These are phyloP conservation scores for Fraxinus latifolia DNA, from an alignment of 305 asterid genomes.

Conservation along the genomic window DNA sequence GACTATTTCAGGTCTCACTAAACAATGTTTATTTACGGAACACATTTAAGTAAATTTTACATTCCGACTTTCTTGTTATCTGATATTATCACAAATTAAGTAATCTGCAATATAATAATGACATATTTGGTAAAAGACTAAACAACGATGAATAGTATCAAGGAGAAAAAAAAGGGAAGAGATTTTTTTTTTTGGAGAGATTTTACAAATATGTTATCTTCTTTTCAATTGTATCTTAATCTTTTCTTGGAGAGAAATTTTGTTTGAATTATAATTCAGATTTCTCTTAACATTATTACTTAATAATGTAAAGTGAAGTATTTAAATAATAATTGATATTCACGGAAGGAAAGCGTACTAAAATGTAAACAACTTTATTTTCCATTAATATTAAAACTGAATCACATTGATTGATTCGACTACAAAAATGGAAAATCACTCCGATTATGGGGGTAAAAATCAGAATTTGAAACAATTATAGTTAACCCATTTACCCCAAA, in stretches of 20 bases:
- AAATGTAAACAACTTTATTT: neutral
- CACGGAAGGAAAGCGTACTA: neutral
- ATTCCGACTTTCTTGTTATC: too few relatives aligned
- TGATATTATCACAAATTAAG: neutral
- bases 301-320: neutral
- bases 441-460: neutral
- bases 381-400: neutral
- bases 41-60: neutral
- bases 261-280: neutral
- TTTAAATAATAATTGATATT: neutral
- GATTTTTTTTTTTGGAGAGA: neutral
- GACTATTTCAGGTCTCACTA: neutral
- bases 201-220: neutral
- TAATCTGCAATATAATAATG: neutral
- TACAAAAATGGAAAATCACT: neutral
- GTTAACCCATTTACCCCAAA: neutral
- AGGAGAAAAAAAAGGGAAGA: neutral
- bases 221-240: neutral
- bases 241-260: neutral
- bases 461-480: neutral
- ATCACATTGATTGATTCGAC: neutral
- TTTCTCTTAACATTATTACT: neutral
- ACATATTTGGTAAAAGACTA: neutral
- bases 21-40: too few relatives aligned
- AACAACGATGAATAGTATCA: neutral